A percentile compares a stretch with the other conserved stretches of the same genome.
These are phyloP conservation scores for Geotrichum australiense DNA, from an alignment of 1,139 yeast genomes.

Conservation along the genomic window DNA sequence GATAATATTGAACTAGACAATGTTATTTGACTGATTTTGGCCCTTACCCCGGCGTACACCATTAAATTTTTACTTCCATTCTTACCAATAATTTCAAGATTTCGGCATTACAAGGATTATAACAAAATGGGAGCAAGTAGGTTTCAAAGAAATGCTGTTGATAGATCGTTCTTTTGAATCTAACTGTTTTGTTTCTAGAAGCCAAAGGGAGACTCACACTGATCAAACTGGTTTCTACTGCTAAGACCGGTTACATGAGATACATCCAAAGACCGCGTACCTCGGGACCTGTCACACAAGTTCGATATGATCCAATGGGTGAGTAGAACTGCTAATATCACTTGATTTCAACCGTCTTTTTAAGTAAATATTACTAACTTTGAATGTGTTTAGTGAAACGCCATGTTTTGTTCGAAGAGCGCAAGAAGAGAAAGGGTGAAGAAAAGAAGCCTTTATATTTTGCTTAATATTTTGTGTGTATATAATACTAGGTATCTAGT, in stretches of 20 bases:
- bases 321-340: slow-evolving; percentile 20
- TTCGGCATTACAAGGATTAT: too few relatives aligned
- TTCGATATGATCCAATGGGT: slow-evolving; percentile 78
- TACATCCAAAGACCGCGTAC: slow-evolving; percentile 78
- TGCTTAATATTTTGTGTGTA: slow-evolving; percentile 12
- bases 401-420: slow-evolving; percentile 84
- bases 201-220: slow-evolving; percentile 39
- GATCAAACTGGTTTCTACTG: slow-evolving; percentile 68
- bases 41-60: too few relatives aligned
- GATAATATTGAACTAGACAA: too few relatives aligned
- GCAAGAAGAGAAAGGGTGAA: slow-evolving; percentile 75
- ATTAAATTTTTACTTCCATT: too few relatives aligned
- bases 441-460: slow-evolving; percentile 40
- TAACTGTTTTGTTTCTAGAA: slow-evolving; percentile 9
- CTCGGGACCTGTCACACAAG: slow-evolving; percentile 69
- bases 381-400: slow-evolving; percentile 41
- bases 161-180: background rate
- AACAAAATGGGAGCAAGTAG: slow-evolving; percentile 18
- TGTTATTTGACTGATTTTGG: too few relatives aligned
- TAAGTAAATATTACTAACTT: background rate
- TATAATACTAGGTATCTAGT: slow-evolving; percentile 4
- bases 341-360: slow-evolving; percentile 1
- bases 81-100: too few relatives aligned
- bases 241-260: slow-evolving; percentile 79
- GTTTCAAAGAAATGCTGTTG: slow-evolving; percentile 1